Percentiles rank a stretch among this genome's conserved stretches.
phyloP scores from a whole-genome alignment of 2,329 filamentous ascomycete genomes.

The Xylariaceae sp. region DNA sequence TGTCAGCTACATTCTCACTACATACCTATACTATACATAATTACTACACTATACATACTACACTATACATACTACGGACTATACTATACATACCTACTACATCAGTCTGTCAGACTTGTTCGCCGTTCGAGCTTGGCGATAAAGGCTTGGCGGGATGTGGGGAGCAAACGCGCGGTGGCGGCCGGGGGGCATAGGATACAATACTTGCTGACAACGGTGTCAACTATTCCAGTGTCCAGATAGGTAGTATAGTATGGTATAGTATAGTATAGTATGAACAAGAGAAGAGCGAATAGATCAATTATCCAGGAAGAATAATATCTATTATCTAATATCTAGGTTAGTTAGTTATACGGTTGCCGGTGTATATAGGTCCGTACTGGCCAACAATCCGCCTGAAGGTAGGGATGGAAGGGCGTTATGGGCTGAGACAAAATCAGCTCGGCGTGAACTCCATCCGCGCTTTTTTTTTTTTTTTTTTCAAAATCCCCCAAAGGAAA shows the following conservation, averaged over 20 bases:
- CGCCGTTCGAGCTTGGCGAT: not conserved
- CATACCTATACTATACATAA: too few species aligned
- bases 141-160: conserved; percentile 9
- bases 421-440: conserved; percentile 8
- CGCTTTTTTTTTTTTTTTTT: not conserved
- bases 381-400: not conserved
- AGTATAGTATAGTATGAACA: not conserved
- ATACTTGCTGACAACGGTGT: too few species aligned
- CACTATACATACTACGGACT: too few species aligned
- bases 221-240: too few species aligned
- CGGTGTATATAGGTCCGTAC: too few species aligned
- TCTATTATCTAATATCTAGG: not conserved
- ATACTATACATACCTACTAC: not conserved
- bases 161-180: conserved; percentile 9
- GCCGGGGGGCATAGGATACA: not conserved
- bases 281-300: too few species aligned
- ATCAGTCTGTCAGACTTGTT: not conserved
- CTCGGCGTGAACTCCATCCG: not conserved
- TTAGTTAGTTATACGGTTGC: not conserved
- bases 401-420: not conserved
- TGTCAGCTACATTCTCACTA: not conserved
- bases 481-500: too few species aligned
- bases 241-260: not conserved
- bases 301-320: too few species aligned
- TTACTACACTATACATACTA: too few species aligned